phyloP scores from a whole-genome alignment of 176 grass and related monocot species.

The Tillandsia fasciculata region DNA sequence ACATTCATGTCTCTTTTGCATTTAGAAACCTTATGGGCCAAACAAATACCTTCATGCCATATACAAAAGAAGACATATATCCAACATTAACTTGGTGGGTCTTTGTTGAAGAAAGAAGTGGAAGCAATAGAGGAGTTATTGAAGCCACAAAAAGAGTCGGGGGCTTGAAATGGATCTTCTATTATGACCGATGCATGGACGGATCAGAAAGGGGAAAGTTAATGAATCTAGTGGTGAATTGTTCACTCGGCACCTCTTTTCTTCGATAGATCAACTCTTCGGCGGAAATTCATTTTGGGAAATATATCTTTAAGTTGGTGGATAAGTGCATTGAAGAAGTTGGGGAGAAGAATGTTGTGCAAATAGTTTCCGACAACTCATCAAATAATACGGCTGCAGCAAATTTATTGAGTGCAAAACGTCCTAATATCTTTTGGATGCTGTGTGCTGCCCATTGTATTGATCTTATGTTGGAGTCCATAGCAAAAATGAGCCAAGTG shows the following conservation, averaged over 20 bases:
- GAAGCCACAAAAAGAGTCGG: constrained; percentile 4
- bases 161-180: background rate
- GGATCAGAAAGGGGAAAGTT: constrained; percentile 1
- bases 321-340: constrained; percentile 4
- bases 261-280: background rate
- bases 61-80: too few species aligned
- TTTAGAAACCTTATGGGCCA: too few species aligned
- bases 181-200: constrained; percentile 16
- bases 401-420: background rate
- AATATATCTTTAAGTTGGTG: constrained; percentile 6
- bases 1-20: too few species aligned
- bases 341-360: constrained; percentile 13
- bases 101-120: constrained; percentile 4
- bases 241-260: constrained; percentile 2
- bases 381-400: background rate
- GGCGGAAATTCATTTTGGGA: background rate
- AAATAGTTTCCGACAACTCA: constrained; percentile 8
- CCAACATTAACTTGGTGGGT: background rate
- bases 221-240: constrained; percentile 20
- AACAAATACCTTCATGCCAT: too few species aligned
- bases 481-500: background rate
- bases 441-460: background rate
- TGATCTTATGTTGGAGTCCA: background rate
- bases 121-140: background rate
- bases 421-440: background rate